These are phyloP conservation scores for Blumeriella jaapii DNA, from an alignment of 2,329 filamentous ascomycete genomes.

Conservation along the genomic window DNA sequence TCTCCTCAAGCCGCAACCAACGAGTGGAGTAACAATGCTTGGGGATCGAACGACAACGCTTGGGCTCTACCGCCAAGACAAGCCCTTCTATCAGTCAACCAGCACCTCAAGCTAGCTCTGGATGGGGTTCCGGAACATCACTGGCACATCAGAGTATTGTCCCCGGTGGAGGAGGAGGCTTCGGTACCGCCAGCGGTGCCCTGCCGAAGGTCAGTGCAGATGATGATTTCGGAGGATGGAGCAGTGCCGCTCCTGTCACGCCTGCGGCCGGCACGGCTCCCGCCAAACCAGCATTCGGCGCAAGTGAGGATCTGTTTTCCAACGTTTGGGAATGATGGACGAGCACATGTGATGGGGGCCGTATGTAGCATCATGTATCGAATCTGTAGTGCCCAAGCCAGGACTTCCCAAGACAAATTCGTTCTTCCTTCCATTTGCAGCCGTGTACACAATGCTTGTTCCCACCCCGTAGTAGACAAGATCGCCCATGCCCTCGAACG, in stretches of 20 bases:
- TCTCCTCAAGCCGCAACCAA: slow-evolving; percentile 29
- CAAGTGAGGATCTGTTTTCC: slow-evolving; percentile 79
- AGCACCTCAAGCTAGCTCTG: slow-evolving; percentile 32
- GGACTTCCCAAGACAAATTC: not conserved
- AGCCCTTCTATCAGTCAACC: slow-evolving; percentile 38
- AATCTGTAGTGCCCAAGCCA: slow-evolving; percentile 1
- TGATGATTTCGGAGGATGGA: slow-evolving; percentile 95
- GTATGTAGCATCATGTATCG: too few relatives aligned
- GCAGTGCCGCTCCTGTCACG: slow-evolving; percentile 53
- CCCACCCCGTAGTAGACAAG: not conserved
- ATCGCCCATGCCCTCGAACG: slow-evolving; percentile 15
- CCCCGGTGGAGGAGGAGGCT: slow-evolving; percentile 51
- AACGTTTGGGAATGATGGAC: slow-evolving; percentile 74
- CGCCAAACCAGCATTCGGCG: slow-evolving; percentile 49
- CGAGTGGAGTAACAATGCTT: slow-evolving; percentile 40
- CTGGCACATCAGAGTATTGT: slow-evolving; percentile 50
- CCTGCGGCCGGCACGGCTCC: slow-evolving; percentile 32
- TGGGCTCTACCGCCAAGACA: slow-evolving; percentile 54
- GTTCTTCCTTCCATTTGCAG: not conserved
- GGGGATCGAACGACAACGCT: slow-evolving; percentile 71
- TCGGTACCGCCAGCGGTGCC: slow-evolving; percentile 36
- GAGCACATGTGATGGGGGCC: too few relatives aligned
- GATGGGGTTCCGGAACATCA: slow-evolving; percentile 40
- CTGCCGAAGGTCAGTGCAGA: slow-evolving; percentile 67
- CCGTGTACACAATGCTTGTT: not conserved